Evolutionary conservation across 371 early-diverging fungal genomes (phyloP).

Genomic region (Caulochytrium protostelioides): DNA sequence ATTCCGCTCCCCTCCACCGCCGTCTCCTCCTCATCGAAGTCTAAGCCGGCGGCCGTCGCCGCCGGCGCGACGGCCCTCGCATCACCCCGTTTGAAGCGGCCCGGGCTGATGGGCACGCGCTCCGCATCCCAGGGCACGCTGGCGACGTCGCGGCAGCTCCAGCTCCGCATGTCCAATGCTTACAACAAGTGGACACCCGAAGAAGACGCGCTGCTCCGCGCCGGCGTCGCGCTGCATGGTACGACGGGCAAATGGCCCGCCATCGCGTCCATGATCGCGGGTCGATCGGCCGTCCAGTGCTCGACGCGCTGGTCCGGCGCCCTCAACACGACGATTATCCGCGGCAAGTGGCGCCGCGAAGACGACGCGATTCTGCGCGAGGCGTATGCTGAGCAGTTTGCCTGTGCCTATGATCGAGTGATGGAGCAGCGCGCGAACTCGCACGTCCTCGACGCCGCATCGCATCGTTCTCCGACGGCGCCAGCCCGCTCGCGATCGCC

Average conservation of each 20-base stretch:
- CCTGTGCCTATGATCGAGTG: conserved; percentile 21
- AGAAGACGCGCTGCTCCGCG: conserved; percentile 43
- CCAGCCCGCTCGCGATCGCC: conserved; percentile 23
- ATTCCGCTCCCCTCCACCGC: too few relatives aligned
- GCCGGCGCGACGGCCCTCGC: too few relatives aligned
- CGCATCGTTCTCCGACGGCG: too few relatives aligned
- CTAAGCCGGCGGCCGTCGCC: too few relatives aligned
- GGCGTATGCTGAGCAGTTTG: conserved; percentile 27
- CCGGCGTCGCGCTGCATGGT: conserved; percentile 26
- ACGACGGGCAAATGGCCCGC: conserved; percentile 29
- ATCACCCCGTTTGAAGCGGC: too few relatives aligned
- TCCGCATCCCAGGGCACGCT: too few relatives aligned
- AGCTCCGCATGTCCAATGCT: too few relatives aligned
- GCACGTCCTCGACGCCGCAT: too few relatives aligned
- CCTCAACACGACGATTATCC: conserved; percentile 34
- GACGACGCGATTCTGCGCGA: conserved; percentile 31
- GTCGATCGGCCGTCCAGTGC: conserved; percentile 44
- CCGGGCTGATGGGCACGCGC: too few relatives aligned
- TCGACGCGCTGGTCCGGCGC: conserved; percentile 42
- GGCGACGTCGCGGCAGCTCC: too few relatives aligned
- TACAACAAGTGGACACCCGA: conserved; percentile 47
- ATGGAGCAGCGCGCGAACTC: too few relatives aligned
- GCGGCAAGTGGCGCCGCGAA: conserved; percentile 43
- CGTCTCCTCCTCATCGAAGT: too few relatives aligned
- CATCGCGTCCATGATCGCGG: conserved; percentile 37